Base-by-base conservation (phyloP, 441 rosid genomes). In the Lagerstroemia fauriei region DNA sequence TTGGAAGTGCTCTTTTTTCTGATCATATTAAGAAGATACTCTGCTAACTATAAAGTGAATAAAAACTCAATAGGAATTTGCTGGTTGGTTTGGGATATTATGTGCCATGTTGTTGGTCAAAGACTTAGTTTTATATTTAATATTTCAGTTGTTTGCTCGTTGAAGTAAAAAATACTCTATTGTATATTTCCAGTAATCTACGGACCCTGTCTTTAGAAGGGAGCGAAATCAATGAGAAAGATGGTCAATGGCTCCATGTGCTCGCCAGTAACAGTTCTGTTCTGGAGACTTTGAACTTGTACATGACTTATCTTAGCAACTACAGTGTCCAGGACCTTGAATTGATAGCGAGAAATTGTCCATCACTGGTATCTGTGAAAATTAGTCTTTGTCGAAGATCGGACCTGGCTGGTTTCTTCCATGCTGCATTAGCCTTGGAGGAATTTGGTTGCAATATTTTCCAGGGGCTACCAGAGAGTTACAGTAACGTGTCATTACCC, bases 361-460 rank as follows among this genome's bases (percentile, higher is more conserved):
- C 77, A 31, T 86, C 89, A 50, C 89, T 96, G 80, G 86, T 83
- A 27, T 95, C 98, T 59, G 89, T 95, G 82, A 96, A 95, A 84
- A 83, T 93, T 34, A 92, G 93, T 34, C 96, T 95, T 73, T 86
- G 88, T 71, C 98, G 95, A 88, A 88, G 93, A 78, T 82, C 91
- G 87, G 86, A 92, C 63, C 97, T 96, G 75, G 84, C 82, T 81
- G 90, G 89, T 27, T 95, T 95, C 91, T 92, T 96, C 74, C 91
- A 59, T 25, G 81, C 88, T 85, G 99, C 98, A 22, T 14, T 85
- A 63, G 84, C 83, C 75, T 88, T 96, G 78, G 95, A 96, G 88
- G 99, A 96, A 80, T 95, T 93, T 86, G 93, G 95, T 74, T 98
- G 99, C 73, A 98, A 94, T 72, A 88, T 90, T 31, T 90, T 96